phyloP scores from a whole-genome alignment of 1,284 basidiomycete species.

The Meira miltonrushii region DNA sequence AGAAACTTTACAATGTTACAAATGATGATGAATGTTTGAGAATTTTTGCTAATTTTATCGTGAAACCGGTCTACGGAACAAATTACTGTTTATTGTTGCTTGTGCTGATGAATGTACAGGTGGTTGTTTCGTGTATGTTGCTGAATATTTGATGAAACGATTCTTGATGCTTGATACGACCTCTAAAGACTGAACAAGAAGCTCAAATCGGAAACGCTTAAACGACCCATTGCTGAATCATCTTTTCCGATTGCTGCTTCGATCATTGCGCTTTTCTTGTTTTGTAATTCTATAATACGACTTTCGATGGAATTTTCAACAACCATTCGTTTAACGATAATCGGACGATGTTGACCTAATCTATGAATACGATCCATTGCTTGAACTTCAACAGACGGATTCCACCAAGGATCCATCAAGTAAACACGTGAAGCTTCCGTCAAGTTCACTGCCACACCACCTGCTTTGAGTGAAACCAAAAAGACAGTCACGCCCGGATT shows the following conservation, averaged over 20 bases:
- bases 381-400: slow-evolving; percentile 46
- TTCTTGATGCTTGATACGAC: too few relatives aligned
- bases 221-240: slow-evolving; percentile 49
- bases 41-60: too few relatives aligned
- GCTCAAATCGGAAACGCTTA: slow-evolving; percentile 46
- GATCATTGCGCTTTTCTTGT: slow-evolving; percentile 69
- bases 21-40: too few relatives aligned
- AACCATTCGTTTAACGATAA: slow-evolving; percentile 88
- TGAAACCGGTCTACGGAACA: too few relatives aligned
- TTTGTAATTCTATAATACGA: slow-evolving; percentile 80
- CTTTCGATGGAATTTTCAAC: slow-evolving; percentile 88
- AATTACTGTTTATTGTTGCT: too few relatives aligned
- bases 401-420: slow-evolving; percentile 53
- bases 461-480: slow-evolving; percentile 87
- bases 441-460: slow-evolving; percentile 69
- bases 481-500: slow-evolving; percentile 93
- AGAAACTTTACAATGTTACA: too few relatives aligned
- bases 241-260: slow-evolving; percentile 51
- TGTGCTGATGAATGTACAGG: too few relatives aligned
- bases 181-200: slow-evolving; percentile 44
- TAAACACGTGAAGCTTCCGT: slow-evolving; percentile 51
- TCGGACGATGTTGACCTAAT: slow-evolving; percentile 79
- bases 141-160: too few relatives aligned
- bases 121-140: too few relatives aligned
- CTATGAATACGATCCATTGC: slow-evolving; percentile 61